Conservation (phyloP, 768 basidiomycete species). For the Pleurotus tuoliensis region DNA sequence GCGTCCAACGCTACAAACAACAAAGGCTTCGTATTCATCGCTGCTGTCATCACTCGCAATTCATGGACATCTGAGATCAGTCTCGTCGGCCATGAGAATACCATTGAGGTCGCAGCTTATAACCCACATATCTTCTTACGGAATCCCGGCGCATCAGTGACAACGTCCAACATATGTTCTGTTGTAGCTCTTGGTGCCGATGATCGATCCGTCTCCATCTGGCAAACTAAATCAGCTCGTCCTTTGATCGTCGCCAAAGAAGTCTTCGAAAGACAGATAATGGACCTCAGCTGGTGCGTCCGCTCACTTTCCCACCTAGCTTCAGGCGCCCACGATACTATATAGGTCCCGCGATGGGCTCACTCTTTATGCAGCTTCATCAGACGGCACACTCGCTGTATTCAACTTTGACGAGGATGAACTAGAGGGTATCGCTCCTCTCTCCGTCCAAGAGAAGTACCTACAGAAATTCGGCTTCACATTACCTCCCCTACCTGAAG, state of each 20-base stretch:
- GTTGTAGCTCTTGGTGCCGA: conserved; percentile 93
- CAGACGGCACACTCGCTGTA: conserved; percentile 90
- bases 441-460: conserved; percentile 72
- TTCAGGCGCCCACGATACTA: conserved; percentile 5
- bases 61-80: conserved; percentile 91
- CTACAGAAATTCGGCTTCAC: conserved; percentile 77
- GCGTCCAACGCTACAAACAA: conserved; percentile 97
- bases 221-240: conserved; percentile 90
- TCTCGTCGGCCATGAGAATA: conserved; percentile 95
- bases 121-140: conserved; percentile 94
- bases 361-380: conserved; percentile 90
- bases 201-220: conserved; percentile 90
- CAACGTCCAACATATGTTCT: conserved; percentile 83
- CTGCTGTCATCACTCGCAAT: conserved; percentile 87
- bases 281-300: conserved; percentile 91
- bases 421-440: conserved; percentile 76
- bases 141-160: conserved; percentile 59
- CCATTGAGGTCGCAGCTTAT: conserved; percentile 93
- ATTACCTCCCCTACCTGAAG: conserved; percentile 62
- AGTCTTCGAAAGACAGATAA: conserved; percentile 90
- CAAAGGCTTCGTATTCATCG: conserved; percentile 94
- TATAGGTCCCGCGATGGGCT: conserved; percentile 89
- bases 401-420: conserved; percentile 81
- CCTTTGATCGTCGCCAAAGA: conserved; percentile 93
- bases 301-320: neutral